phyloP scores from a whole-genome alignment of 331 rosid genomes.

The Spiraea crenata region DNA sequence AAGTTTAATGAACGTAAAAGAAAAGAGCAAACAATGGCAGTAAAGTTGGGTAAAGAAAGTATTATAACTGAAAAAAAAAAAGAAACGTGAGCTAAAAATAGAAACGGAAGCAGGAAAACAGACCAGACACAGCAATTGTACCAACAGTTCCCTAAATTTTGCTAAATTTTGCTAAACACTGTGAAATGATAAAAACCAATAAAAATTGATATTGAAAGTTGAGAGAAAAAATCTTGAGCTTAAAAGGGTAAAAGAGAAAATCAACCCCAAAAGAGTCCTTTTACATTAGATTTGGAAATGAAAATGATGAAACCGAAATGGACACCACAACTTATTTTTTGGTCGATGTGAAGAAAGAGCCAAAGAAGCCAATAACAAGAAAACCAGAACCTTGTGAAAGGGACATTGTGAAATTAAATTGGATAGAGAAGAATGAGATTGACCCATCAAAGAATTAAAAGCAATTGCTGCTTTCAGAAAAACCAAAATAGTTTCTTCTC shows the following conservation, averaged over 20 bases:
- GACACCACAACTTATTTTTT: slow-evolving; percentile 44
- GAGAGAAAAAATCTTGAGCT: slow-evolving; percentile 12
- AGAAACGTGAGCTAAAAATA: slow-evolving; percentile 3
- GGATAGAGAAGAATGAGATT: slow-evolving; percentile 27
- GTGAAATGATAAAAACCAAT: background rate
- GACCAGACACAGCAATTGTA: background rate
- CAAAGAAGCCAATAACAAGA: slow-evolving; percentile 17
- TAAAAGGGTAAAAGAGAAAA: slow-evolving; percentile 40
- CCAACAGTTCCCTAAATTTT: background rate
- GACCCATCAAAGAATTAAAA: slow-evolving; percentile 38
- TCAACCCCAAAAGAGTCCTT: slow-evolving; percentile 56
- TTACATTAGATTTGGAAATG: slow-evolving; percentile 43
- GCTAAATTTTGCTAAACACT: background rate
- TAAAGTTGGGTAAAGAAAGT: background rate
- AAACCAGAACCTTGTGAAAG: slow-evolving; percentile 38
- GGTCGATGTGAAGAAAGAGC: slow-evolving; percentile 11
- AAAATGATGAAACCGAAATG: background rate
- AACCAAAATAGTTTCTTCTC: slow-evolving; percentile 30
- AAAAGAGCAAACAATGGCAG: background rate
- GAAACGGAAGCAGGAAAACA: slow-evolving; percentile 3
- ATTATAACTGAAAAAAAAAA: background rate
- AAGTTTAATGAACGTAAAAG: no score
- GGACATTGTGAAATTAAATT: slow-evolving; percentile 32
- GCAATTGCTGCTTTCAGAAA: slow-evolving; percentile 39
- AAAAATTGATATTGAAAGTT: slow-evolving; percentile 54